Evolutionary conservation across 2,329 filamentous ascomycete genomes (phyloP).

Genomic region (Xylaria sp.): DNA sequence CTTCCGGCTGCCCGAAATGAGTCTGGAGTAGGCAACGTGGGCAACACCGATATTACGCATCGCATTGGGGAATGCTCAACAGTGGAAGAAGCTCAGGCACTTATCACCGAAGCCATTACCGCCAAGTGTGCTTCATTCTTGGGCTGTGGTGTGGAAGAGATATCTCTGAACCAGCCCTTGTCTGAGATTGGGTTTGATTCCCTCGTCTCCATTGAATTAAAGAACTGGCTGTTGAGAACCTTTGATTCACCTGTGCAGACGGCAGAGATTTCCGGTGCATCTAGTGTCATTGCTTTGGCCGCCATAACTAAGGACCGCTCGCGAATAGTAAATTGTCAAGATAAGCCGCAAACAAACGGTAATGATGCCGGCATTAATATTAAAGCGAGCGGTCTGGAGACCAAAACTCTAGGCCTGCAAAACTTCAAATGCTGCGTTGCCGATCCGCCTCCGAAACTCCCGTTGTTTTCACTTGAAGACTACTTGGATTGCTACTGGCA

Average conservation of each 20-base stretch:
- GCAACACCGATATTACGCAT: constrained; percentile 5
- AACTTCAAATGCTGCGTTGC: constrained; percentile 23
- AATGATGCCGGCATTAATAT: neutral
- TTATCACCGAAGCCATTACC: constrained; percentile 31
- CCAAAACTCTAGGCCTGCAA: constrained; percentile 6
- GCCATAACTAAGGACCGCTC: constrained; percentile 16
- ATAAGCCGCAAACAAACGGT: neutral
- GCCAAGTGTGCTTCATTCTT: constrained; percentile 33
- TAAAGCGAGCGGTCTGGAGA: neutral
- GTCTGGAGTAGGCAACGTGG: neutral
- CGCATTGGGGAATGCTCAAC: constrained; percentile 18
- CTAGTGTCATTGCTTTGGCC: constrained; percentile 26
- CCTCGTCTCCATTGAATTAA: constrained; percentile 37
- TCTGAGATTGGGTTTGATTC: constrained; percentile 35
- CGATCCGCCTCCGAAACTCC: constrained; percentile 18
- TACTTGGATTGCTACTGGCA: constrained; percentile 23
- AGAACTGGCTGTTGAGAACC: constrained; percentile 36
- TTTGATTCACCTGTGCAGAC: constrained; percentile 37
- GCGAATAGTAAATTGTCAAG: constrained; percentile 8
- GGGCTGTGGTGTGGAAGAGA: constrained; percentile 24
- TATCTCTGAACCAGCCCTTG: constrained; percentile 28
- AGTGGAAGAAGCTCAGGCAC: constrained; percentile 34
- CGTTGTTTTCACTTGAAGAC: constrained; percentile 25
- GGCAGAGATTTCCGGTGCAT: constrained; percentile 33
- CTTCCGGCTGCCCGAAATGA: constrained; percentile 28